phyloP scores from a whole-genome alignment of 768 basidiomycete genomes.

The Daedalea quercina region DNA sequence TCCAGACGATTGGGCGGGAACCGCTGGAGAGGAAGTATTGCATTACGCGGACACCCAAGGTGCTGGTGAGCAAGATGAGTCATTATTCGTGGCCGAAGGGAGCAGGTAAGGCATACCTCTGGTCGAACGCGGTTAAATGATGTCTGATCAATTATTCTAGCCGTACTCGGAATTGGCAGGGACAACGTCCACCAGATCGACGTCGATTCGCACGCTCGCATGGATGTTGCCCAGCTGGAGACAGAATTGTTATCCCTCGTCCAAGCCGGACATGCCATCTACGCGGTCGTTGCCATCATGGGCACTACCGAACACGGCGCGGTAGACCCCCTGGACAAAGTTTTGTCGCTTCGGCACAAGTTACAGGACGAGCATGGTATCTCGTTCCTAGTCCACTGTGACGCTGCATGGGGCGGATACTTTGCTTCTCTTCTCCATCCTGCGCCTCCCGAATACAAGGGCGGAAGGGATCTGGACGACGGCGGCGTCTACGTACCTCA shows the following conservation, averaged over 20 bases:
- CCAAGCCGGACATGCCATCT: conserved; percentile 27
- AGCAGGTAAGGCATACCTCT: conserved; percentile 25
- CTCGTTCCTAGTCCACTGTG: conserved; percentile 35
- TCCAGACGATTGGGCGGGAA: conserved; percentile 33
- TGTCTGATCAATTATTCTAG: conserved; percentile 16
- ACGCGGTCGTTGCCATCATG: conserved; percentile 36
- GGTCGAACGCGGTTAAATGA: neutral
- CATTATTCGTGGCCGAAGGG: conserved; percentile 46
- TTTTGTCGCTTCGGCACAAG: conserved; percentile 28
- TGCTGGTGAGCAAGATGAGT: conserved; percentile 25
- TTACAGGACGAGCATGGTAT: conserved; percentile 25
- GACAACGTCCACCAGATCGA: conserved; percentile 28
- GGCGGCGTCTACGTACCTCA: conserved; percentile 20
- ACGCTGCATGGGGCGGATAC: conserved; percentile 44
- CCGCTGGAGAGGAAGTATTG: conserved; percentile 19
- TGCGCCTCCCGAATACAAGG: neutral
- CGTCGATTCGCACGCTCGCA: conserved; percentile 31
- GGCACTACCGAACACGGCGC: conserved; percentile 40
- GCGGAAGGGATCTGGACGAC: neutral
- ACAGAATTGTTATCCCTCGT: neutral
- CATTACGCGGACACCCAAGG: conserved; percentile 19
- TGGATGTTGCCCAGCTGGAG: conserved; percentile 6
- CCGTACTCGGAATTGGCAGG: conserved; percentile 37
- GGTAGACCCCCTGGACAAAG: conserved; percentile 33
- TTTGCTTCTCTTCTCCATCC: conserved; percentile 25